Percentiles rank a stretch among this genome's conserved stretches.
These are phyloP conservation scores for Vigna angularis DNA, from an alignment of 306 rosid species.

Conservation along the genomic window DNA sequence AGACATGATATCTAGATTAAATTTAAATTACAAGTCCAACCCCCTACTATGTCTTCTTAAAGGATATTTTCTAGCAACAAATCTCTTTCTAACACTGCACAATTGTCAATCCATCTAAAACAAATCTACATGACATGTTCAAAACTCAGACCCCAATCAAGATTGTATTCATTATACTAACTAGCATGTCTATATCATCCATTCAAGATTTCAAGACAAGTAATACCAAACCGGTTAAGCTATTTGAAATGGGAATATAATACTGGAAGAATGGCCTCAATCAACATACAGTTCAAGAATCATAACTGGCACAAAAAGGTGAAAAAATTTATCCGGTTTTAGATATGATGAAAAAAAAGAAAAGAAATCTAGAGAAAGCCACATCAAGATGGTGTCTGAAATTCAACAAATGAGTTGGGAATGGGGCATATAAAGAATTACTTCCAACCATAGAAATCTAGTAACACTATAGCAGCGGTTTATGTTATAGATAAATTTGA, in stretches of 20 bases:
- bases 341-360: too few relatives aligned
- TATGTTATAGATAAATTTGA: not conserved
- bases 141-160: not conserved
- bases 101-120: conserved; percentile 5
- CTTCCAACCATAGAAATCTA: not conserved
- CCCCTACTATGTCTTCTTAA: not conserved
- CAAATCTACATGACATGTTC: not conserved
- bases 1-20: not conserved
- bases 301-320: not conserved
- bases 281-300: not conserved
- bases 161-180: not conserved
- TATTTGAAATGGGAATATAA: conserved; percentile 7
- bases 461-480: not conserved
- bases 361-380: not conserved
- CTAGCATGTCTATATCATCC: not conserved
- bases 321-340: not conserved
- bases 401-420: not conserved
- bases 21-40: conserved; percentile 15
- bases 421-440: not conserved
- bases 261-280: not conserved
- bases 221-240: not conserved
- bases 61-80: not conserved
- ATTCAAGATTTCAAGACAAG: conserved; percentile 3
- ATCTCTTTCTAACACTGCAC: not conserved
- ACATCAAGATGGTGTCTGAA: not conserved